Evolutionary conservation across 1,284 basidiomycete genomes (phyloP), one percentile per base, ranked within the genome.

Genomic region (Hypsizygus ulmarius): DNA sequence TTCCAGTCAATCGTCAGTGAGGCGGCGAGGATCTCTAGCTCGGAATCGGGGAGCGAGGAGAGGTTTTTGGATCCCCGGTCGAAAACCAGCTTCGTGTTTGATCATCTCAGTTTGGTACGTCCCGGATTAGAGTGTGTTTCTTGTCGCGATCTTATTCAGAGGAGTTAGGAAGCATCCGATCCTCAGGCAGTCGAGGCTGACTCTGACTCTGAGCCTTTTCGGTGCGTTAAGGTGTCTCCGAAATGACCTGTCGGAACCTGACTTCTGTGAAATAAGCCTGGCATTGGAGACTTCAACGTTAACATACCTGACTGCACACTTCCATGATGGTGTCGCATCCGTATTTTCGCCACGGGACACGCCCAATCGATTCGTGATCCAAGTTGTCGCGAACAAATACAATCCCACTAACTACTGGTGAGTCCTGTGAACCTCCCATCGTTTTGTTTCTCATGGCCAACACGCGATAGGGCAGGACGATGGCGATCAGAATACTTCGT

Each of bases 341-440:
- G 82, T 91, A 11, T 90, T 91, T 60, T 66, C 82, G n/a, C 64
- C 69, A 18, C 62, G 69, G 47, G 68, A 69, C 19, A 59, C 68
- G 2, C 54, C 70, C 1, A 74, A 65, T 10, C 72, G 69, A 32
- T 95, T 84, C 60, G 78, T 79, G 11, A 68, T 96, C 35, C 90
- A 94, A 61, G 74, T 96, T 45, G 92, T 95, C 21, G 89, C 92
- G 11, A 95, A 95, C 69, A 90, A 93, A 62, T 97, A 96, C 69
- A 97, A 95, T 64, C 87, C 91, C 0, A 69, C 78, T 34, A 97
- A 96, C 67, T 97, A 81, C 69, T 97, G 92, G 92, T 91, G 52
- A 53, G 79, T 58, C 33, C n/a, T 32, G 32, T 43, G 3, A n/a
- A 28, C 19, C n/a, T 29, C 11, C 34, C 14, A 36, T 16, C 19